These are phyloP conservation scores for Theobroma cacao DNA, from an alignment of 345 rosid species.

Conservation along the genomic window DNA sequence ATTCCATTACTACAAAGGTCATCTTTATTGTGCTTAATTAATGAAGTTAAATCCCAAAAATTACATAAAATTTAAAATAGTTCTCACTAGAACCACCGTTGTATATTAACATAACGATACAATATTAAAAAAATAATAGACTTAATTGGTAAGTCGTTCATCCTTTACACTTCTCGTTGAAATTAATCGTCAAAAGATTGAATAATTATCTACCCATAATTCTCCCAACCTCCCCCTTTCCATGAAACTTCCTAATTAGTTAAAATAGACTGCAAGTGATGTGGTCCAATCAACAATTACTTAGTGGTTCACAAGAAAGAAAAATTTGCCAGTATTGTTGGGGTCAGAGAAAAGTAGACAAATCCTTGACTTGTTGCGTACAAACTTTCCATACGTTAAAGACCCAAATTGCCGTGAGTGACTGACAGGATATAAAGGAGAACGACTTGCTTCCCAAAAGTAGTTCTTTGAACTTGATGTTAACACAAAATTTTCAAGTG, in stretches of 20 bases:
- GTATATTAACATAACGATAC: background rate
- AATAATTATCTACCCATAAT: too few species aligned
- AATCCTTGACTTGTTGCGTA: background rate
- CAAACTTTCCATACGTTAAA: background rate
- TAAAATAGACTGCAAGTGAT: background rate
- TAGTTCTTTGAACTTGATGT: background rate
- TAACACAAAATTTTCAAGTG: background rate
- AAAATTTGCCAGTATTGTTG: background rate
- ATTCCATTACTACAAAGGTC: background rate
- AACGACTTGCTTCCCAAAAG: background rate
- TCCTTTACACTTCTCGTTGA: background rate
- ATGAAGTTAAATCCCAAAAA: background rate
- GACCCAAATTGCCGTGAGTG: background rate
- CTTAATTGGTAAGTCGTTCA: background rate
- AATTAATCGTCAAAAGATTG: too few species aligned
- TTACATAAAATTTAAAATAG: background rate
- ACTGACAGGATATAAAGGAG: background rate
- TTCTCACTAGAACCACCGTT: background rate
- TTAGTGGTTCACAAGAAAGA: background rate
- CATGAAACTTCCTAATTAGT: background rate
- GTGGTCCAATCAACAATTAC: background rate
- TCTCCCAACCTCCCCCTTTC: background rate
- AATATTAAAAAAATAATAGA: too few species aligned
- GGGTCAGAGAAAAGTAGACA: background rate
- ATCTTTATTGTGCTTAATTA: background rate